phyloP scores from a whole-genome alignment of 352 stramenopile species.

The Phytophthora sansomeana region DNA sequence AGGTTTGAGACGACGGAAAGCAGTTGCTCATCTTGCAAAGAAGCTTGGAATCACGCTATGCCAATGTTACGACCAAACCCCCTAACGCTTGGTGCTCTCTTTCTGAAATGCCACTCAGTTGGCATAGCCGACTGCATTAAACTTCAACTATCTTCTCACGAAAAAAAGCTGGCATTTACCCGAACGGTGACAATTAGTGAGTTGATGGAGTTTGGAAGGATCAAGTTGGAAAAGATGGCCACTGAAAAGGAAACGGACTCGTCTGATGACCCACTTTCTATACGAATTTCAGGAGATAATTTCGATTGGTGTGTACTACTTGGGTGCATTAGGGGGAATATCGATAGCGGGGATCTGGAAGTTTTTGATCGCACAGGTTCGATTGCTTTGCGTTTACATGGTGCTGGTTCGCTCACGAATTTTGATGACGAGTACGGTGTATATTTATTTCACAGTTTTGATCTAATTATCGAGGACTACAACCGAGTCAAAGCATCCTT shows the following conservation, averaged over 20 bases:
- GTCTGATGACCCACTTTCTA: conserved; percentile 4
- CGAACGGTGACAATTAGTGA: conserved; percentile 35
- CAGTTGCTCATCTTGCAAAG: conserved; percentile 35
- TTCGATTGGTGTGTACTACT: conserved; percentile 51
- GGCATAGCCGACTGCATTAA: conserved; percentile 21
- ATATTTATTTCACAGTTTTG: conserved; percentile 45
- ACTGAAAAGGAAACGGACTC: background rate
- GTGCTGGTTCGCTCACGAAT: conserved; percentile 3
- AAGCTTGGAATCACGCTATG: conserved; percentile 12
- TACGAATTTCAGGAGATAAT: conserved; percentile 20
- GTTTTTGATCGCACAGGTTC: conserved; percentile 55
- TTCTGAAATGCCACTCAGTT: conserved; percentile 43
- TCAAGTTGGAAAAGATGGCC: conserved; percentile 10
- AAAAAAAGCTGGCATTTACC: conserved; percentile 21
- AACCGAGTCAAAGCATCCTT: conserved; percentile 9
- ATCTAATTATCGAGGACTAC: conserved; percentile 43
- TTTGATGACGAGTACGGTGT: conserved; percentile 19
- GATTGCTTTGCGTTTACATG: conserved; percentile 33
- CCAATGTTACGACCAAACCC: conserved; percentile 1
- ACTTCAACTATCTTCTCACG: conserved; percentile 17
- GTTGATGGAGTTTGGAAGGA: conserved; percentile 25
- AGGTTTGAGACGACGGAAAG: conserved; percentile 36
- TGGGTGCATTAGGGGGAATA: conserved; percentile 43
- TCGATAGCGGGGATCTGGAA: conserved; percentile 47
- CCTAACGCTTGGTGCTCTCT: conserved; percentile 48